A percentile compares a stretch with the other conserved stretches of the same genome.
Conservation (phyloP, 192 early-diverging fungal genomes). For the Dimargaris xerosporica region DNA sequence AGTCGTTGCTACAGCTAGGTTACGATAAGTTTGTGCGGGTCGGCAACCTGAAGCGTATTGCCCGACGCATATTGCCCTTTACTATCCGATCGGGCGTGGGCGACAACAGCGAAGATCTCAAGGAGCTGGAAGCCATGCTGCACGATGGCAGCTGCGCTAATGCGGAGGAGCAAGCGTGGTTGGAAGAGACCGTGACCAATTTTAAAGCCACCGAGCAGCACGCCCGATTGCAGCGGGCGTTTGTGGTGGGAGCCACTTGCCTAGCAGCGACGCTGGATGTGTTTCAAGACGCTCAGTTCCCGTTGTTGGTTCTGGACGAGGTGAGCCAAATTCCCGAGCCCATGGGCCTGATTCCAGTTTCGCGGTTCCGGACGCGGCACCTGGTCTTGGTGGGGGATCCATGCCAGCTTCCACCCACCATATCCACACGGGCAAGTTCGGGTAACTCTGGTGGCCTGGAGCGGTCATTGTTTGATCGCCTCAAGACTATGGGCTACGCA, state of each 20-base stretch:
- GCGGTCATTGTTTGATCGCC: constrained; percentile 67
- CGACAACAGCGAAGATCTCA: constrained; percentile 37
- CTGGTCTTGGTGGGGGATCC: constrained; percentile 82
- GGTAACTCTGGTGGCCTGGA: constrained; percentile 45
- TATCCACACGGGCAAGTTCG: constrained; percentile 34
- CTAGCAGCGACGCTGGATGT: constrained; percentile 60
- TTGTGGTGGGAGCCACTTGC: constrained; percentile 63
- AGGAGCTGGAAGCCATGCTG: constrained; percentile 63
- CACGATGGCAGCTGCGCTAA: constrained; percentile 30
- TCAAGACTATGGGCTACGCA: constrained; percentile 31
- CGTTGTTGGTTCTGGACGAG: constrained; percentile 76
- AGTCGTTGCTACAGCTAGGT: constrained; percentile 40
- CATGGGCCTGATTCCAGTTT: constrained; percentile 67
- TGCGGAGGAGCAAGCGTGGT: constrained; percentile 31
- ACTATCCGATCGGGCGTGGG: constrained; percentile 24
- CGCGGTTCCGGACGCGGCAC: constrained; percentile 36
- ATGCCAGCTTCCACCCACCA: constrained; percentile 68
- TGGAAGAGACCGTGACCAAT: constrained; percentile 18
- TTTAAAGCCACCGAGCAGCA: constrained; percentile 27
- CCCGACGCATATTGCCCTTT: constrained; percentile 46
- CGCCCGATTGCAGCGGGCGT: constrained; percentile 22
- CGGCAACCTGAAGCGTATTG: constrained; percentile 53
- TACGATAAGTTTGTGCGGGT: constrained; percentile 53
- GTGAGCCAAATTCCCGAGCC: constrained; percentile 79
- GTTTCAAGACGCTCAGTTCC: constrained; percentile 35